Base-by-base conservation (phyloP, 2,329 filamentous ascomycete genomes). In the Aspergillus felis region DNA sequence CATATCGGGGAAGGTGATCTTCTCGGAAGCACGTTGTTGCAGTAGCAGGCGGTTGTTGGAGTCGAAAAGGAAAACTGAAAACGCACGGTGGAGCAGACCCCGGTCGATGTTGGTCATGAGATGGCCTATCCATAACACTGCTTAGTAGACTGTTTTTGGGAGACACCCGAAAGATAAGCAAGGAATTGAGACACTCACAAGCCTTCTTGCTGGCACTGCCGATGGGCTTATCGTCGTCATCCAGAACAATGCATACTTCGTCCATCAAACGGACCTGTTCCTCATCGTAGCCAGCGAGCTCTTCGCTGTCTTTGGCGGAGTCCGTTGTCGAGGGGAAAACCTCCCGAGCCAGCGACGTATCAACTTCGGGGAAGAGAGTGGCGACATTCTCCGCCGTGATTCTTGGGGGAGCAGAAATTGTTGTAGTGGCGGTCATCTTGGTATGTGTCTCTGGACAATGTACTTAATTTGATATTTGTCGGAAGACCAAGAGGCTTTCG, bases 221-320 rank as follows among this genome's bases (percentile, higher is more conserved):
- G 74, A 99, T 96, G 29, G 93, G 92, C 68, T 86, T 81, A 75
- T 97, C 94, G 69, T 97, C 85, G 68, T 96, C 87, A 76, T 97
- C 93, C 50, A 95, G 81, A 20, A 99, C 94, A 73, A 99, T 97
- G 83, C 94, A 99, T 51, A 97, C 89, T 80, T 97, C 94, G 70
- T 99, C 93, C 94, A 99, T 99, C 69, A 99, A 79, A 52, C 93
- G 88, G 69, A 97, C 96, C 80, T 99, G 94, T 81, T 97, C 93
- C 74, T 90, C 93, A 80, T 97, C 92, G 79, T 97, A 95, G 53
- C 93, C 94, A 56, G 88, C 88, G 48, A 97, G 83, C 57, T 91
- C 91, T 53, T 85, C 82, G 62, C 79, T 78, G 67, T 87, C 87
- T 29, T 49, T 71, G 57, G 71, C 71, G 50, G 57, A 64, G 57